Base-by-base conservation (phyloP, 306 rosid species). In the Quercus dentata region DNA sequence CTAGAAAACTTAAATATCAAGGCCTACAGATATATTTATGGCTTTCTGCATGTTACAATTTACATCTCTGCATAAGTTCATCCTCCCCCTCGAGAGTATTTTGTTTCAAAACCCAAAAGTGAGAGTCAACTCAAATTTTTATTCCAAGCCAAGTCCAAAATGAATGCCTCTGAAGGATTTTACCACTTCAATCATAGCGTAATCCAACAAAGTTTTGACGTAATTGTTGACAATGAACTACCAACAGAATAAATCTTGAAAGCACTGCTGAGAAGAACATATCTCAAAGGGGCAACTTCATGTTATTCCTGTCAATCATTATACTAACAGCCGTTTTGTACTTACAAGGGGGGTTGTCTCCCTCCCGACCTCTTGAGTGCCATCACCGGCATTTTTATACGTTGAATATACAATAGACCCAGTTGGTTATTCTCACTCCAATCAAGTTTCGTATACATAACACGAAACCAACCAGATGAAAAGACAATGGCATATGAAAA, bases 371-470 rank as follows among this genome's bases (percentile, higher is more conserved):
- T 89, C 91, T 76, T 78, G 62, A 14, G 80, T 81, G 89, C 93
- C 91, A 78, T 81, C 85, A 86, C 82, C 73, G 93, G 88, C 89
- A 76, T 74, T 64, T 84, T 87, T 83, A 77, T 88, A 80, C 90
- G 46, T 35, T 73, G 73, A 80, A 83, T 89, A 82, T 90, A 89
- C 97, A 92, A 69, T 76, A 76, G 69, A 87, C 83, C 87, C 90
- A 76, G 89, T 78, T 74, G 89, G 90, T 72, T 74, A 82, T 80
- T 81, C 81, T 78, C 72, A 69, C 80, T 76, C 76, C 65, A 76
- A 85, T 75, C 44, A 31, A 28, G 77, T 72, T 64, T 61, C 51
- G 81, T 83, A 77, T 73, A 83, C 80, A 76, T 80, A 79, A 49
- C 14, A 79, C 14, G 73, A 72, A 83, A 85, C 89, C 91, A 90